Evolutionary conservation across 2,329 filamentous ascomycete species (phyloP).

Genomic region (Orbilia oligospora): DNA sequence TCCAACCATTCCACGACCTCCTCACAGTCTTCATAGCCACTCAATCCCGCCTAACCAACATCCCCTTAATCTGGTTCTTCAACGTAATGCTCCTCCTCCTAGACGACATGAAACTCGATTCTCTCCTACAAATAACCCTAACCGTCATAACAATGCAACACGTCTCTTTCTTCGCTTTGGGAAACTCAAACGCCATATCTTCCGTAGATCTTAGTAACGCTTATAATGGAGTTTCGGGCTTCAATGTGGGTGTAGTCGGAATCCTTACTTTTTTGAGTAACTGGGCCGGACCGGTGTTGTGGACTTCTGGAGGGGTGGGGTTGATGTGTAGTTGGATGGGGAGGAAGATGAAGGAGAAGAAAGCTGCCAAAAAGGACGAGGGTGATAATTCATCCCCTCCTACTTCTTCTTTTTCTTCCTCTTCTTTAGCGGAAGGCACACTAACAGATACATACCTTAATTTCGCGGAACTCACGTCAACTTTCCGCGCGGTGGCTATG

Average conservation of each 20-base stretch:
- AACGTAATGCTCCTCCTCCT: slow-evolving; percentile 74
- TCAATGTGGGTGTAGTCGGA: slow-evolving; percentile 85
- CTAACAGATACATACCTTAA: slow-evolving; percentile 45
- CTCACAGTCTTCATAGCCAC: slow-evolving; percentile 85
- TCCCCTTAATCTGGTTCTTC: slow-evolving; percentile 86
- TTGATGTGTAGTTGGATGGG: slow-evolving; percentile 68
- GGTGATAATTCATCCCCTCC: not conserved
- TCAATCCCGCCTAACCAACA: slow-evolving; percentile 86
- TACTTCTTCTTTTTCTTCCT: no score
- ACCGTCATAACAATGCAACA: slow-evolving; percentile 84
- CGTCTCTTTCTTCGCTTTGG: slow-evolving; percentile 88
- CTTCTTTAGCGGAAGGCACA: not conserved
- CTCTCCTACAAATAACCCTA: slow-evolving; percentile 71
- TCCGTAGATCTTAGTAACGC: slow-evolving; percentile 94
- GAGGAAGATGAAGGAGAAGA: slow-evolving; percentile 6
- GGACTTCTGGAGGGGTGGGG: slow-evolving; percentile 77
- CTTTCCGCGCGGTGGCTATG: slow-evolving; percentile 77
- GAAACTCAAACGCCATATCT: slow-evolving; percentile 93
- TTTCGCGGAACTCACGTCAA: slow-evolving; percentile 72
- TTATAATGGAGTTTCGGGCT: slow-evolving; percentile 89
- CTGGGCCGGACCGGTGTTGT: slow-evolving; percentile 93
- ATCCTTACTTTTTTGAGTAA: slow-evolving; percentile 88
- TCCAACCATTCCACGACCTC: slow-evolving; percentile 74
- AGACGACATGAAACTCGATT: slow-evolving; percentile 65
- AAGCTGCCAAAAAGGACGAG: not conserved